phyloP scores from a whole-genome alignment of 768 basidiomycete genomes.

The Xanthoconium purpureum region DNA sequence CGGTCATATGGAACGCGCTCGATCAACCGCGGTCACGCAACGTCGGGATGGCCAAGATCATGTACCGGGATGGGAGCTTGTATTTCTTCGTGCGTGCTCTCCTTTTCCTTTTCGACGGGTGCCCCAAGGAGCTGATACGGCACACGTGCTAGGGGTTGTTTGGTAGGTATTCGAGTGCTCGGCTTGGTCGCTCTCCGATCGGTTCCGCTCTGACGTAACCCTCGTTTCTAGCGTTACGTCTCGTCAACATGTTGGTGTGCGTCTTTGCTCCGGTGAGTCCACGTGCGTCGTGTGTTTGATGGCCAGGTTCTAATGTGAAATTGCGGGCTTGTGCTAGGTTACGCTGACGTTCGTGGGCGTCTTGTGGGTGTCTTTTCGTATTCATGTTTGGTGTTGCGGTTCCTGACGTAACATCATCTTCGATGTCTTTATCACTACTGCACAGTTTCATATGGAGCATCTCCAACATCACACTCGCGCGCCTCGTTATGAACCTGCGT shows the following conservation, averaged over 20 bases:
- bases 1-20: constrained; percentile 29
- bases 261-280: constrained; percentile 23
- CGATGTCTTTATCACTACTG: neutral
- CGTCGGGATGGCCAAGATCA: constrained; percentile 19
- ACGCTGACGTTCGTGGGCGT: constrained; percentile 21
- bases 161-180: constrained; percentile 10
- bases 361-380: constrained; percentile 12
- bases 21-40: constrained; percentile 22
- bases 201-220: neutral
- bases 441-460: constrained; percentile 37
- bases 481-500: constrained; percentile 35
- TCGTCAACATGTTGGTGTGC: constrained; percentile 23
- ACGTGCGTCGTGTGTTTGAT: neutral
- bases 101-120: too few species aligned
- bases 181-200: neutral
- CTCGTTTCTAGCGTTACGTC: constrained; percentile 14
- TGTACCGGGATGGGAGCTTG: constrained; percentile 29
- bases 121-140: too few species aligned
- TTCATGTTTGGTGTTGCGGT: neutral
- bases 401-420: neutral
- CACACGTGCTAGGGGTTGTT: constrained; percentile 21
- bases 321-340: constrained; percentile 3
- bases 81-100: constrained; percentile 27
- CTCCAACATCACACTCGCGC: constrained; percentile 32
- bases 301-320: neutral